Evolutionary conservation across 495 filamentous ascomycete species (phyloP).

Genomic region (Penicillium subrubescens): DNA sequence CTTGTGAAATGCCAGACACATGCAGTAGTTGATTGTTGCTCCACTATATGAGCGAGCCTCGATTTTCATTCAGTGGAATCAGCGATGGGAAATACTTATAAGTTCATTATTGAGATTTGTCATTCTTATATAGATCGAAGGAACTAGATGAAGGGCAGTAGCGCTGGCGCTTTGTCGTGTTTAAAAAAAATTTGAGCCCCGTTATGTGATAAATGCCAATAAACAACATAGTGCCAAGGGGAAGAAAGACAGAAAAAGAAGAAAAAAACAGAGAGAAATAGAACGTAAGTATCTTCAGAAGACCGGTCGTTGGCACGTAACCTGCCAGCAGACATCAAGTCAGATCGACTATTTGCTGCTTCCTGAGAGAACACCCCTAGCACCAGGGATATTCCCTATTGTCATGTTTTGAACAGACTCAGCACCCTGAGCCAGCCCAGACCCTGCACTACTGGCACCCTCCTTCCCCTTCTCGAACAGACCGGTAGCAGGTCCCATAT

Average conservation of each 20-base stretch:
- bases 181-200: not conserved
- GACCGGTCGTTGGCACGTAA: not conserved
- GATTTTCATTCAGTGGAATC: not conserved
- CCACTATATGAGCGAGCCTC: not conserved
- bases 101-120: not conserved
- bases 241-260: not conserved
- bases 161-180: not conserved
- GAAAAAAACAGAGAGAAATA: not conserved
- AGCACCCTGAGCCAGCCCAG: conserved; percentile 1
- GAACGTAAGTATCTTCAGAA: not conserved
- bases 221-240: not conserved
- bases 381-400: conserved; percentile 1
- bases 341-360: not conserved
- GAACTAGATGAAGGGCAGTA: not conserved
- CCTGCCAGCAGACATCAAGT: not conserved
- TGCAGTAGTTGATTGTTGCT: not conserved
- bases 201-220: not conserved
- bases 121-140: not conserved
- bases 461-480: conserved; percentile 6
- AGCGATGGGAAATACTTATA: not conserved
- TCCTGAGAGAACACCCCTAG: conserved; percentile 4
- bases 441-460: conserved; percentile 6
- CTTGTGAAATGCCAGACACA: not conserved
- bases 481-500: conserved; percentile 27
- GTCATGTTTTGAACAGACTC: conserved; percentile 9